Evolutionary conservation across 805 yeast species (phyloP).

Genomic region (Candida berthetii): DNA sequence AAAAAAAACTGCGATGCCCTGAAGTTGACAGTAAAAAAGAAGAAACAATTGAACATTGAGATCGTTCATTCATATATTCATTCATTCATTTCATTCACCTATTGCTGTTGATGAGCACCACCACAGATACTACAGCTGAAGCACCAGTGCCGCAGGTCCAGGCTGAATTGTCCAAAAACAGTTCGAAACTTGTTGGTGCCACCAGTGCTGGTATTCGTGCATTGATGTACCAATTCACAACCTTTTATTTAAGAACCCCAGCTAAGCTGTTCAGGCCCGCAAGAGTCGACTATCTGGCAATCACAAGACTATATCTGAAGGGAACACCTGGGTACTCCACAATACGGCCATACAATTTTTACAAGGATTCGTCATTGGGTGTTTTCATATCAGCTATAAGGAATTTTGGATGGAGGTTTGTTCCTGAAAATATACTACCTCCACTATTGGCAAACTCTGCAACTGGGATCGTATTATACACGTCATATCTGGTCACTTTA

Average conservation of each 20-base stretch:
- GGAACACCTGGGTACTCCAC: slow-evolving; percentile 31
- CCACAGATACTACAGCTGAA: not conserved
- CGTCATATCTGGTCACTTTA: slow-evolving; percentile 63
- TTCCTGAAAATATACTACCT: slow-evolving; percentile 76
- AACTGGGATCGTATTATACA: slow-evolving; percentile 82
- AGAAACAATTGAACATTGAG: too few relatives aligned
- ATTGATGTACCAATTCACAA: slow-evolving; percentile 66
- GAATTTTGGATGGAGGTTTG: slow-evolving; percentile 78
- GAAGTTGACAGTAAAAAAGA: too few relatives aligned
- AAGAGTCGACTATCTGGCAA: slow-evolving; percentile 78
- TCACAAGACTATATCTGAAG: slow-evolving; percentile 46
- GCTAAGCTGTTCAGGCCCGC: slow-evolving; percentile 88
- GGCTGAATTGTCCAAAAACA: slow-evolving; percentile 26
- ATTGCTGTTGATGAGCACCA: too few relatives aligned
- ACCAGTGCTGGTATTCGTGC: slow-evolving; percentile 87
- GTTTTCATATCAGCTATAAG: slow-evolving; percentile 64
- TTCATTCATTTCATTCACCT: too few relatives aligned
- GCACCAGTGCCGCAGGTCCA: not conserved
- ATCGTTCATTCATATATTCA: too few relatives aligned
- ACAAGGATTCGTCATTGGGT: slow-evolving; percentile 72
- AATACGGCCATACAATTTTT: slow-evolving; percentile 42
- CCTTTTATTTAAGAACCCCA: slow-evolving; percentile 73
- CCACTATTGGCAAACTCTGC: slow-evolving; percentile 85
- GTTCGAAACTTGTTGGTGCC: slow-evolving; percentile 60
- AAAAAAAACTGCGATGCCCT: too few relatives aligned